These are phyloP conservation scores for Plantago ovata DNA, from an alignment of 257 asterid species.

Conservation along the genomic window DNA sequence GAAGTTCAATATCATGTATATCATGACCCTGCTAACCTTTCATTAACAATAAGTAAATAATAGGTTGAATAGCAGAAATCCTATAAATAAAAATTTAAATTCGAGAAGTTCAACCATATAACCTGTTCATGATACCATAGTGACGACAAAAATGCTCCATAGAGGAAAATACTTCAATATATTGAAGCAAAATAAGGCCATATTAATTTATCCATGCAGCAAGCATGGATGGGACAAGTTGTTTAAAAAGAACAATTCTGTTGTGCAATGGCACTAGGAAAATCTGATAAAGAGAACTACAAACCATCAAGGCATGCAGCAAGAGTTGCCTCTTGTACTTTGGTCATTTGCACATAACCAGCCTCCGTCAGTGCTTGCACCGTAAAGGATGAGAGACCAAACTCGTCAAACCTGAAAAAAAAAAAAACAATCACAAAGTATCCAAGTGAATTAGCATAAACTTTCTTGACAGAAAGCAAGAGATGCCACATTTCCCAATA, in stretches of 20 bases:
- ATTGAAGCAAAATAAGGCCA: too few relatives aligned
- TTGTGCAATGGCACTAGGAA: background rate
- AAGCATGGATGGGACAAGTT: too few relatives aligned
- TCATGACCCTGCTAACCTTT: background rate
- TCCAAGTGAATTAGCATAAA: constrained; percentile 11
- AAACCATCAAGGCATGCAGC: constrained; percentile 71
- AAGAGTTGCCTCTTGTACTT: constrained; percentile 87
- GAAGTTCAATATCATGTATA: background rate
- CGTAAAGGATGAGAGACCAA: constrained; percentile 63
- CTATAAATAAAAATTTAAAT: constrained; percentile 5
- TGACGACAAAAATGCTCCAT: too few relatives aligned
- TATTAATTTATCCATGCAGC: too few relatives aligned
- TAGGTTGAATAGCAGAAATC: background rate
- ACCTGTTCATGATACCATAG: too few relatives aligned
- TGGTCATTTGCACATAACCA: constrained; percentile 85
- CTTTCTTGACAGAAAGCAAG: background rate
- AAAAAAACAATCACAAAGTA: constrained; percentile 16
- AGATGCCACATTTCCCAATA: constrained; percentile 15
- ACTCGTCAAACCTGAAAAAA: constrained; percentile 82
- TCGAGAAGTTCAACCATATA: background rate
- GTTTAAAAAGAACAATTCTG: background rate
- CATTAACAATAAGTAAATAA: background rate
- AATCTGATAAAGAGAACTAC: constrained; percentile 8
- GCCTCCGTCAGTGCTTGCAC: constrained; percentile 76
- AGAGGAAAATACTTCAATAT: too few relatives aligned